Conservation (phyloP, 768 basidiomycete species). For the Hericium erinaceus region DNA sequence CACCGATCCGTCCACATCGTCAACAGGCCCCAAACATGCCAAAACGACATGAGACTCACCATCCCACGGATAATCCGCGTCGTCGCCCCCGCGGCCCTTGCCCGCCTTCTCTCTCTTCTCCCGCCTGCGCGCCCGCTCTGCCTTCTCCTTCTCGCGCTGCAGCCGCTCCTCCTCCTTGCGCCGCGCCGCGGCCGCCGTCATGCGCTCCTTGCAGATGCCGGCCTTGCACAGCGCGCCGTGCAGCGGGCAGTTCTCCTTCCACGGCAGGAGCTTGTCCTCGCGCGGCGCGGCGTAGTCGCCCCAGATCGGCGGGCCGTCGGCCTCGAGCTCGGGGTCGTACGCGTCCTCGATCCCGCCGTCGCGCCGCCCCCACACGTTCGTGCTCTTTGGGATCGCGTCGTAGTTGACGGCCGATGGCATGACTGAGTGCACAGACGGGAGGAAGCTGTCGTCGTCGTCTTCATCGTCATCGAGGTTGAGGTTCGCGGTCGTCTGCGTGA, state of each 20-base stretch:
- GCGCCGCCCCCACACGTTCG: background rate
- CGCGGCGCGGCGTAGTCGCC: background rate
- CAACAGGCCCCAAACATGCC: background rate
- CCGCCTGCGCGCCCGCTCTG: background rate
- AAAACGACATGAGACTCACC: background rate
- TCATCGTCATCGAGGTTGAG: background rate
- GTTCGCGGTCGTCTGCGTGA: background rate
- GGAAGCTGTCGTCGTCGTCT: background rate
- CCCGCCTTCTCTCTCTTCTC: background rate
- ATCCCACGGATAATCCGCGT: background rate
- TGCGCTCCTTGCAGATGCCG: constrained; percentile 5
- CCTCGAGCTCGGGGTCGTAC: background rate
- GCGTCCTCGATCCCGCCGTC: background rate
- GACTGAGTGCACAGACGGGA: background rate
- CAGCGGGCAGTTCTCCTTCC: background rate
- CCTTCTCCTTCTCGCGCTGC: background rate
- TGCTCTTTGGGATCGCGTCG: background rate
- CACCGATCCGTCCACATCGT: background rate
- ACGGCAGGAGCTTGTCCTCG: background rate
- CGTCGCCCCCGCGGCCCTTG: background rate
- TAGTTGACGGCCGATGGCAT: background rate
- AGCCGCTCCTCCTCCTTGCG: background rate
- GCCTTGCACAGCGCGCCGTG: constrained; percentile 8
- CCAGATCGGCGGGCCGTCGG: background rate
- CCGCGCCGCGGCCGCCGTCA: background rate